Evolutionary conservation across 768 basidiomycete species (phyloP), one percentile per base, ranked within the genome.

Genomic region (Pleurotus sapidus): DNA sequence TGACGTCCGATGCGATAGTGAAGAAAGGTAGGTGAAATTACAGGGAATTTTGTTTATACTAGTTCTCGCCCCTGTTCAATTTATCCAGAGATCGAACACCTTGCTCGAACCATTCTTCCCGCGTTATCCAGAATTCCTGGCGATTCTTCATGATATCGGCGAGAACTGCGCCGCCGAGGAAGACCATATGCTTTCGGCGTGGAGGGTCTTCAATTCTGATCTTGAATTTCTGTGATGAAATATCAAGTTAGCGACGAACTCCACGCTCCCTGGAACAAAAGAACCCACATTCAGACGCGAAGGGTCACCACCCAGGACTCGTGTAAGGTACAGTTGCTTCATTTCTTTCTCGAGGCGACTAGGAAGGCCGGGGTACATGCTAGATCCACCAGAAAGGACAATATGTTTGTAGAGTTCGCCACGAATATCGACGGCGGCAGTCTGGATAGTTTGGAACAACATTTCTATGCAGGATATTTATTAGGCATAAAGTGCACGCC

Each of bases 341-440:
- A 98, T 94, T 78, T 99, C 96, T 78, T 98, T 98, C 75, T 98
- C 97, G 45, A 99, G 80, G 46, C 97, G 87, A 69, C 91, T 93
- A 9, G 97, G 97, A 56, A 99, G 84, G 24, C 97, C 97, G 27
- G 97, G 96, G 70, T 98, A 98, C 96, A 98, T 98, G 72, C 92
- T 95, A 2, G 94, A 96, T 5, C 97, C 97, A 53, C 97, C 97
- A 3, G 94, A 97, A 24, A 99, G 86, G 11, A 99, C 96, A 63
- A 98, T 88, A 71, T 98, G 97, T 69, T 97, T 97, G 82, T 98
- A 99, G 3, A 99, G 79, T 63, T 98, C 96, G 0, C 87, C 34
- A 57, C 97, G 91, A 48, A 89, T 76, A 68, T 98, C 97, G 30
- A 98, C 84, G 0, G 96, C 90, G 5, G 96, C 95, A 46, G 77